Base-by-base conservation (phyloP, 106 monocot species). In the Phalaenopsis equestris region DNA sequence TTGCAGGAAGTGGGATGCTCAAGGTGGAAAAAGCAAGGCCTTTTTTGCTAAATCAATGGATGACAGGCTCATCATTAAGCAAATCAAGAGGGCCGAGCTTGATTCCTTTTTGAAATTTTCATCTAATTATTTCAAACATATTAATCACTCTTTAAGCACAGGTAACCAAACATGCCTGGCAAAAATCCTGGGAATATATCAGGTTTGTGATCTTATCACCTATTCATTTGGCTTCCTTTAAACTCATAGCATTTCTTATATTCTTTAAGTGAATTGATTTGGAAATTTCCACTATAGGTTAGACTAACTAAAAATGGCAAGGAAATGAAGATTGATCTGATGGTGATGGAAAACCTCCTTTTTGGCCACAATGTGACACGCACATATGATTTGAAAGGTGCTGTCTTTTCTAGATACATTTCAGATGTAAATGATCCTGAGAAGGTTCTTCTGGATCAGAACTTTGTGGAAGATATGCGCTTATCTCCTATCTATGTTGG, bases 261-360 rank as follows among this genome's bases (percentile, higher is more conserved):
- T 14, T 52, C 3, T 64, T 64, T 64, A 23, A 64, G 24, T 64
- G 64, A 64, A 70, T 70, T 70, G 15, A 5, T 39, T 38, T 14
- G 70, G 9, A 36, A 36, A 36, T 21, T 80, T 16, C 58, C 1
- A 6, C 17, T 82, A 67, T 81, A 95, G 95, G 89, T 95, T 75
- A 92, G 82, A 75, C 82, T 89, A 83, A 82, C 38, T 56, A 90
- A 80, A 85, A 77, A 76, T 77, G 90, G 92, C n/a, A 95, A 90
- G 89, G 95, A 95, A 87, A 46, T 84, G 42, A 91, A 87, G 68
- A 79, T 41, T 8, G 87, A 90, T 87, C 78, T 95, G 80, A 90
- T 95, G 92, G 92, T 95, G 79, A 95, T 95, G 95, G 95, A 95
- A 78, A 95, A 95, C 79, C 81, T 95, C 76, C 86, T 92, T 45